Percentiles rank a stretch among this genome's conserved stretches.
Evolutionary conservation across 345 rosid genomes (phyloP).

Genomic region (Laguncularia racemosa): DNA sequence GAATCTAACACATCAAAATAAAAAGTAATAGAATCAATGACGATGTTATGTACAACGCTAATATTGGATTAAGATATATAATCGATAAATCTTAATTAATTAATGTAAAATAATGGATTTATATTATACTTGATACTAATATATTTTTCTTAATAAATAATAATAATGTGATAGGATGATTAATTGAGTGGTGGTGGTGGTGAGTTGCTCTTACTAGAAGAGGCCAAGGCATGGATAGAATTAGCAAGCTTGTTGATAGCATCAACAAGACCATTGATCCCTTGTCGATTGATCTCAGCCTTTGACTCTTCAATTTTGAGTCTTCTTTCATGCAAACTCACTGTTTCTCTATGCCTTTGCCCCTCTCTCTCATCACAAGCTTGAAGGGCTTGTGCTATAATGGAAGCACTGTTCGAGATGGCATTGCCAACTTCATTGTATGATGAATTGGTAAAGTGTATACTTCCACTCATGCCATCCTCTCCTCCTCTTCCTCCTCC

Average conservation of each 20-base stretch:
- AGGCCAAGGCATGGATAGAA: slow-evolving; percentile 66
- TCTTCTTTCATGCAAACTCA: slow-evolving; percentile 58
- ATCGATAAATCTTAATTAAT: neutral
- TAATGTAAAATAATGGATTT: too few relatives aligned
- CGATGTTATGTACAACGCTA: slow-evolving; percentile 10
- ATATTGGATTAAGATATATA: neutral
- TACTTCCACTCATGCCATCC: slow-evolving; percentile 23
- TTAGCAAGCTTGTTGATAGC: slow-evolving; percentile 83
- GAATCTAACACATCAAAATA: neutral
- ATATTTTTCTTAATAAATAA: too few relatives aligned
- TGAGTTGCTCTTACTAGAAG: slow-evolving; percentile 31
- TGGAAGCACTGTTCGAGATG: slow-evolving; percentile 64
- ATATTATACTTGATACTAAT: too few relatives aligned
- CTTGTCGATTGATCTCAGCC: slow-evolving; percentile 48
- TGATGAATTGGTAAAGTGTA: slow-evolving; percentile 17
- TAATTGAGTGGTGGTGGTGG: slow-evolving; percentile 11
- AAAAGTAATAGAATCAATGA: slow-evolving; percentile 7
- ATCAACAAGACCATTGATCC: slow-evolving; percentile 56
- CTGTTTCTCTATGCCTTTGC: slow-evolving; percentile 60
- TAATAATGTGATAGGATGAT: slow-evolving; percentile 9
- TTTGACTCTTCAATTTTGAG: slow-evolving; percentile 62
- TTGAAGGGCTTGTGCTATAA: slow-evolving; percentile 69
- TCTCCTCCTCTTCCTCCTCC: slow-evolving; percentile 12
- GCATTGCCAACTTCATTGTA: slow-evolving; percentile 41
- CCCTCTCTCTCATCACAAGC: slow-evolving; percentile 64